Conservation (phyloP, 2,329 filamentous ascomycete genomes). For the Eurotiales sp. region DNA sequence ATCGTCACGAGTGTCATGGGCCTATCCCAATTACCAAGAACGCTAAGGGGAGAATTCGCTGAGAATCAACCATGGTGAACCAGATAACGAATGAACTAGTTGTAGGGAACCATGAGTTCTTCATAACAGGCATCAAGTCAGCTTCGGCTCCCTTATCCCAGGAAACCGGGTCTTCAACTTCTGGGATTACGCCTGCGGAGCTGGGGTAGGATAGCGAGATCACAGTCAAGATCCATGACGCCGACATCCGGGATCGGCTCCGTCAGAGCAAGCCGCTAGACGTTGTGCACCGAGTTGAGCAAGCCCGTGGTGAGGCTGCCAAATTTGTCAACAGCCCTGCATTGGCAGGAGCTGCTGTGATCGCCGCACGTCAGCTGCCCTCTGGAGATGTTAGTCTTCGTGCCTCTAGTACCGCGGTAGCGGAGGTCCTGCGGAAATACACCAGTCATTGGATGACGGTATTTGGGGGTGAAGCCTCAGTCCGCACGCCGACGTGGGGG, state of each 20-base stretch:
- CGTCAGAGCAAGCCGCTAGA: background rate
- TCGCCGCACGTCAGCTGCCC: background rate
- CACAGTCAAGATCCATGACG: background rate
- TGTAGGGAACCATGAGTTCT: no score
- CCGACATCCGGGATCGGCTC: no score
- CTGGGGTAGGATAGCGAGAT: background rate
- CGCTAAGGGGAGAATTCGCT: no score
- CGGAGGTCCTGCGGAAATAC: background rate
- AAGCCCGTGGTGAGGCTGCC: background rate
- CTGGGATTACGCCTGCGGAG: background rate
- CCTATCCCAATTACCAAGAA: no score
- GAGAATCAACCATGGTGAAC: no score
- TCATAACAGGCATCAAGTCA: no score
- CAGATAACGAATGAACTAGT: no score
- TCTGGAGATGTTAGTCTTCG: background rate
- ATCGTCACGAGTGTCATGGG: no score
- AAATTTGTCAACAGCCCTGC: background rate
- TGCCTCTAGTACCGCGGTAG: background rate
- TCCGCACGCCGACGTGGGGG: background rate
- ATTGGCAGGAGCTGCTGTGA: background rate
- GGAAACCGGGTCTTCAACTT: background rate
- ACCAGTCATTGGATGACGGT: background rate
- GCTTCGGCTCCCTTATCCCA: no score
- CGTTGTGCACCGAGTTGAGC: background rate
- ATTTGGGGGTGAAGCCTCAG: background rate